Evolutionary conservation across 805 yeast species (phyloP), one percentile per base, ranked within the genome.

Genomic region (Monosporozyma servazzii): DNA sequence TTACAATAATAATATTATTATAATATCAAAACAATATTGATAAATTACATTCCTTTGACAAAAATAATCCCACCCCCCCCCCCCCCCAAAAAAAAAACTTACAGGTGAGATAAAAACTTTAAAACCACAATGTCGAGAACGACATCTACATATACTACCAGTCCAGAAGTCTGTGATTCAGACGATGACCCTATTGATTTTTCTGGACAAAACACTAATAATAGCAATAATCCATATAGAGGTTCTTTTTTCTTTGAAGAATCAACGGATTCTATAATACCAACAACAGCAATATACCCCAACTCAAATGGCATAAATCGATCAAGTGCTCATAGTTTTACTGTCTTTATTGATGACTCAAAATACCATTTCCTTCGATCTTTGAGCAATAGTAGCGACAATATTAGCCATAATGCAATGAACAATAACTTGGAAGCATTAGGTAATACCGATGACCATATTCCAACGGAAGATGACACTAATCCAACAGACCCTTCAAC

Each of bases 271-370:
- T 20, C 29, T 5, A 11, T 6, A 21, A 21, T 10, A 18, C 29
- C 29, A 21, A 11, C 17, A 11, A 5, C 17, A n/a, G 29, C 29
- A 20, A 41, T 15, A 33, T 5, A 21, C 21, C 18, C 44, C 8
- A 20, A 21, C 10, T 41, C 23, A 13, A 41, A 41, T 41, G 23
- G 21, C 15, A 5, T 41, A 9, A 41, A 41, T 21, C 44, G 44
- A 21, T 9, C 44, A 13, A 41, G 44, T 41, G 21, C 44, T 10
- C 27, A 20, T 4, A 17, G 47, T 41, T 50, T 41, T 40, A 48
- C 49, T 36, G 49, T 50, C 17, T 50, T 46, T 23, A 25, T 50
- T 17, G 49, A 50, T 36, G 48, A 45, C 18, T 21, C 37, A 11
- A 30, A 23, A 17, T 45, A 31, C 21, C 41, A 45, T n/a, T 11